Evolutionary conservation across 352 stramenopile species (phyloP).

Genomic region (Phytophthora vignae): DNA sequence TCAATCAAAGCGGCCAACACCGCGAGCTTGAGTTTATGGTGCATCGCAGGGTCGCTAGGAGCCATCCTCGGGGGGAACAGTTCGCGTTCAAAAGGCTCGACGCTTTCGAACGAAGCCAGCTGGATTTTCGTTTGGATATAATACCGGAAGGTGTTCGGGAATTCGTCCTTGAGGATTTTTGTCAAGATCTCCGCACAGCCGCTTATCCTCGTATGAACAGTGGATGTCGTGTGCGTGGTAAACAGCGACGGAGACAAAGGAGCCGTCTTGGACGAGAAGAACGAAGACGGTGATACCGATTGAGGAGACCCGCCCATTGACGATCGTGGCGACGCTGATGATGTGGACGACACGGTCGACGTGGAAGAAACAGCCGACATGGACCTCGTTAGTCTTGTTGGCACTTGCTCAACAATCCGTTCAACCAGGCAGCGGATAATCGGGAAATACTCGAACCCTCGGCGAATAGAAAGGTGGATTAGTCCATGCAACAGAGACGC

Average conservation of each 20-base stretch:
- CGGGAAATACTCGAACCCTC: slow-evolving; percentile 47
- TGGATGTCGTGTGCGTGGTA: slow-evolving; percentile 44
- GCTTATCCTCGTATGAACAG: slow-evolving; percentile 60
- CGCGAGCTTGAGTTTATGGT: slow-evolving; percentile 63
- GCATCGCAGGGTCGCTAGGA: slow-evolving; percentile 60
- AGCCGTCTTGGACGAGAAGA: slow-evolving; percentile 34
- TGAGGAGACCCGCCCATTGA: slow-evolving; percentile 32
- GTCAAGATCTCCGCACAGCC: slow-evolving; percentile 73
- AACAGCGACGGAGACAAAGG: slow-evolving; percentile 44
- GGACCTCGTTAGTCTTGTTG: slow-evolving; percentile 36
- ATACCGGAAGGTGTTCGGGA: slow-evolving; percentile 82
- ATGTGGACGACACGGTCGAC: slow-evolving; percentile 53
- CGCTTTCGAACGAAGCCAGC: slow-evolving; percentile 77
- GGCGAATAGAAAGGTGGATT: slow-evolving; percentile 66
- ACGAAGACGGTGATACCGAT: slow-evolving; percentile 32
- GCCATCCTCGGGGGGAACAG: slow-evolving; percentile 64
- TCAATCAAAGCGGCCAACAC: slow-evolving; percentile 64
- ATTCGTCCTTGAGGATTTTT: slow-evolving; percentile 73
- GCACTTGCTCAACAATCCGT: slow-evolving; percentile 55
- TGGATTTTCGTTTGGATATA: slow-evolving; percentile 76
- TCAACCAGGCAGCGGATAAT: slow-evolving; percentile 66
- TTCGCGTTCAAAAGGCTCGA: slow-evolving; percentile 73
- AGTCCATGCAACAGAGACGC: slow-evolving; percentile 68
- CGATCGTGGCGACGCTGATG: slow-evolving; percentile 45
- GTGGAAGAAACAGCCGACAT: slow-evolving; percentile 50